Evolutionary conservation across 495 filamentous ascomycete species (phyloP), one percentile per base, ranked within the genome.

Genomic region (Schizothecium vesticola): DNA sequence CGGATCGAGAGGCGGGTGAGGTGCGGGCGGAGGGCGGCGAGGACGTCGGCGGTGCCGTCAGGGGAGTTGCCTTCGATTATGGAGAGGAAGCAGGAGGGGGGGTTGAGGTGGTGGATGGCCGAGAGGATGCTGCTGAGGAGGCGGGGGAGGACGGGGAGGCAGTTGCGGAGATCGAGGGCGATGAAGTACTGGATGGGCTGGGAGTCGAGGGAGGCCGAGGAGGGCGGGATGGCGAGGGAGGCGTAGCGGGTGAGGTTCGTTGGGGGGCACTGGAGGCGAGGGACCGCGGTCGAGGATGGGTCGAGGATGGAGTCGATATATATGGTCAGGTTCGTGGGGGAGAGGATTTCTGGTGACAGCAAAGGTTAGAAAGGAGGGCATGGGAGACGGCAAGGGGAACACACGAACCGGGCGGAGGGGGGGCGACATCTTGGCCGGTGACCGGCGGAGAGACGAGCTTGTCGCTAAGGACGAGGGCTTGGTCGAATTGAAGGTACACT

Each of bases 31-130:
- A 66, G 65, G 57, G 12, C 65, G 57, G 28, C 3, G 56, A 60
- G 57, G 25, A 85, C 78, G 58, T 86, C 82, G 64, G 73, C 79
- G 7, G 84, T 87, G 11, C 84, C 82, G 69, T 86, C 84, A 24
- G 75, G 66, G 0, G 83, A 86, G 29, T 81, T 77, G 19, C 83
- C 83, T 69, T 85, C 82, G 55, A 84, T 73, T 61, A 86, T 79
- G 6, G 84, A 85, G 9, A 85, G 70, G 22, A 77, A 82, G 70
- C 84, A 86, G 72, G 77, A 71, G 28, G 74, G 29, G 3, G 83
- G 82, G 3, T 83, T 81, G 10, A 86, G 76, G 68, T 82, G 83
- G 3, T 76, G 77, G 19, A 85, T 81, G 19, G 79, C 72, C 64
- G 84, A 77, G 24, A 87, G 65, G 51, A 83, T 72, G 31, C 76